Evolutionary conservation across 768 basidiomycete species (phyloP).

Genomic region (Hysterangium stoloniferum): DNA sequence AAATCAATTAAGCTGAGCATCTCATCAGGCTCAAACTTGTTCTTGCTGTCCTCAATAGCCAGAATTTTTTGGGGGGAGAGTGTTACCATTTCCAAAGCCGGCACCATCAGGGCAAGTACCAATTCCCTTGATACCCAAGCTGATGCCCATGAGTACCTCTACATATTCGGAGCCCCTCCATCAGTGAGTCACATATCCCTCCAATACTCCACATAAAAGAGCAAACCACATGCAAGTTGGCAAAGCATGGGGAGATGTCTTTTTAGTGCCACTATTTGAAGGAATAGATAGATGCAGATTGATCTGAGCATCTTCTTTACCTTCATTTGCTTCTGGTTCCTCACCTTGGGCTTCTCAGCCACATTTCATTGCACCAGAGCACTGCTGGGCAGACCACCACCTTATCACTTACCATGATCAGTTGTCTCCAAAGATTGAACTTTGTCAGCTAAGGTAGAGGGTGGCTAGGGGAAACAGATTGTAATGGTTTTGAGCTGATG

Average conservation of each 20-base stretch:
- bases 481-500: no score
- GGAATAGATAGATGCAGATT: slow-evolving; percentile 3
- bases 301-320: no score
- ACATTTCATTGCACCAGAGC: slow-evolving; percentile 68
- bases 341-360: slow-evolving; percentile 61
- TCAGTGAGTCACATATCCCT: slow-evolving; percentile 75
- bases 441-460: no score
- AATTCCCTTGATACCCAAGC: slow-evolving; percentile 29
- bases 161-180: slow-evolving; percentile 70
- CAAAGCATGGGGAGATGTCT: slow-evolving; percentile 12
- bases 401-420: no score
- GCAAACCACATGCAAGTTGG: slow-evolving; percentile 80
- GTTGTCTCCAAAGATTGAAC: no score
- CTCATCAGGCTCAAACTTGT: slow-evolving; percentile 65
- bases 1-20: slow-evolving; percentile 63
- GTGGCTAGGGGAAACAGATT: no score
- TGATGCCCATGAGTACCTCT: slow-evolving; percentile 67
- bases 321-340: slow-evolving; percentile 28
- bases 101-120: slow-evolving; percentile 3
- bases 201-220: slow-evolving; percentile 66
- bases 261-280: slow-evolving; percentile 1
- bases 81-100: not conserved
- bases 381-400: no score
- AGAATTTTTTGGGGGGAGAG: not conserved
- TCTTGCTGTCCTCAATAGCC: slow-evolving; percentile 15